phyloP scores from a whole-genome alignment of 805 yeast species.

The Metschnikowia borealis region DNA sequence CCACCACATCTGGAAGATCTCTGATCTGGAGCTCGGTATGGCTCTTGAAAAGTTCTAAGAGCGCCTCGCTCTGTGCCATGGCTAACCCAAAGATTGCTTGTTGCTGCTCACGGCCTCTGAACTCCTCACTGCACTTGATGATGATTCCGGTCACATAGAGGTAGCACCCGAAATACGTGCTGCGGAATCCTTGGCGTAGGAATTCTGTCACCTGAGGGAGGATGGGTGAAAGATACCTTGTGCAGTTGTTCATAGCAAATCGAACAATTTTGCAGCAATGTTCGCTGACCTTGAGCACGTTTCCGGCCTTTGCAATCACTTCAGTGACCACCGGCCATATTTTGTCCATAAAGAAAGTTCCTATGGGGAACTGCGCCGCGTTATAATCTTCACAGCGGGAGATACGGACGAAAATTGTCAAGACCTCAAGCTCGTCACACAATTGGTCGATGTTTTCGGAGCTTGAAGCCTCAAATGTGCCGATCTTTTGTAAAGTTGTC shows the following conservation, averaged over 20 bases:
- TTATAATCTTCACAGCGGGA: slow-evolving; percentile 46
- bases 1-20: slow-evolving; percentile 64
- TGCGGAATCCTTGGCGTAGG: slow-evolving; percentile 65
- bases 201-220: slow-evolving; percentile 62
- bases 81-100: slow-evolving; percentile 73
- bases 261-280: slow-evolving; percentile 66
- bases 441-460: slow-evolving; percentile 24
- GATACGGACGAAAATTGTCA: slow-evolving; percentile 56
- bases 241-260: slow-evolving; percentile 59
- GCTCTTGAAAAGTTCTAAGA: slow-evolving; percentile 40
- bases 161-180: slow-evolving; percentile 73
- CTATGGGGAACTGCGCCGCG: slow-evolving; percentile 45
- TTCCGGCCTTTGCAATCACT: slow-evolving; percentile 53
- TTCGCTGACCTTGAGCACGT: slow-evolving; percentile 64
- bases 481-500: slow-evolving; percentile 54
- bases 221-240: slow-evolving; percentile 52
- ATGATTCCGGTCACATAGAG: slow-evolving; percentile 86
- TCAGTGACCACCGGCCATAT: slow-evolving; percentile 56
- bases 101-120: slow-evolving; percentile 54
- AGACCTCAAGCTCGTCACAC: slow-evolving; percentile 72
- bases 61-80: slow-evolving; percentile 56
- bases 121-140: slow-evolving; percentile 53
- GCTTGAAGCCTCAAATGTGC: slow-evolving; percentile 18
- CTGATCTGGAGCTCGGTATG: slow-evolving; percentile 27
- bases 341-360: slow-evolving; percentile 46